A percentile compares a stretch with the other conserved stretches of the same genome.
phyloP scores from a whole-genome alignment of 2,329 filamentous ascomycete genomes.

The Pseudogymnoascus sp. region DNA sequence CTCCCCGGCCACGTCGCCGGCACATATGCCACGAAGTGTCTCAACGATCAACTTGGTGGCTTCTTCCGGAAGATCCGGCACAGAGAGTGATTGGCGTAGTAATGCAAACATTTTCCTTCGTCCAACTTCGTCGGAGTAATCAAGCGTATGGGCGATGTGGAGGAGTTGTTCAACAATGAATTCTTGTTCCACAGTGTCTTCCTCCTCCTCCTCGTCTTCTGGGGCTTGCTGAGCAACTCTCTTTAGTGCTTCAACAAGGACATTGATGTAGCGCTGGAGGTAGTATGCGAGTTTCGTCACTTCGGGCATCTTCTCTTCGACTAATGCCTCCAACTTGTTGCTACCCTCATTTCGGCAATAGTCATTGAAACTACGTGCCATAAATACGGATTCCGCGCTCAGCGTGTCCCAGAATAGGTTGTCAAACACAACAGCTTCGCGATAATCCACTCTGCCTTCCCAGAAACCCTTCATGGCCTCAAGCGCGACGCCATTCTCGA shows the following conservation, averaged over 20 bases:
- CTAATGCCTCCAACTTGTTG: constrained; percentile 62
- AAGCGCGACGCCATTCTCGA: constrained; percentile 81
- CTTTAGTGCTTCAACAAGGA: constrained; percentile 55
- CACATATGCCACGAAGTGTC: constrained; percentile 74
- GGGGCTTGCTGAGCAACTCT: constrained; percentile 44
- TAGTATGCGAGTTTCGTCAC: constrained; percentile 86
- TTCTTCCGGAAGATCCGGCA: constrained; percentile 83
- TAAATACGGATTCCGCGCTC: constrained; percentile 78
- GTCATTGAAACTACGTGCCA: constrained; percentile 87
- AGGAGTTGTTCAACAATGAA: constrained; percentile 94
- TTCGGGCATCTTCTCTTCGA: constrained; percentile 92
- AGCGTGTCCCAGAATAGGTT: constrained; percentile 73
- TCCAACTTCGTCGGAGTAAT: constrained; percentile 96
- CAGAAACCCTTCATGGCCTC: constrained; percentile 96
- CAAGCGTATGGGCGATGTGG: constrained; percentile 81
- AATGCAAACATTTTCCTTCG: constrained; percentile 92
- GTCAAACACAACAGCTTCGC: constrained; percentile 62
- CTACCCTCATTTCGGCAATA: constrained; percentile 72
- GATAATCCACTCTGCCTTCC: constrained; percentile 80
- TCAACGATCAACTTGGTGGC: constrained; percentile 82
- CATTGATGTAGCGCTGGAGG: constrained; percentile 69
- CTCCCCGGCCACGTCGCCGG: constrained; percentile 62
- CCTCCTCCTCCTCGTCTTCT: constrained; percentile 57
- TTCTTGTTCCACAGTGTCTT: constrained; percentile 81
- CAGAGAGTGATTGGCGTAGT: constrained; percentile 74